Percentiles rank a stretch among this genome's conserved stretches.
Conservation (phyloP, 257 asterid species). For the Linaria vulgaris region DNA sequence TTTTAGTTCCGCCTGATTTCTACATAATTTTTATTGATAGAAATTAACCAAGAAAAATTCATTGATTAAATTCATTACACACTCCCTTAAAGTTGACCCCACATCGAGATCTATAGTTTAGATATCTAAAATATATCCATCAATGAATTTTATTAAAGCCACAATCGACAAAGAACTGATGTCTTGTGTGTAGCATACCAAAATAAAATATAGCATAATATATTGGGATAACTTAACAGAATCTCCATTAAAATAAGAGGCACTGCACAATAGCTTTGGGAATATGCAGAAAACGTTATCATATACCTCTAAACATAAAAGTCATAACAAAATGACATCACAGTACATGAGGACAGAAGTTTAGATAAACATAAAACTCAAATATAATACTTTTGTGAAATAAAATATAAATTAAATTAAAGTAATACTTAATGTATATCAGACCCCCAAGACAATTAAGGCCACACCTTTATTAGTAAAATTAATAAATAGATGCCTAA, state of each 20-base stretch:
- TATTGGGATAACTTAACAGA: background rate
- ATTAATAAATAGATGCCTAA: background rate
- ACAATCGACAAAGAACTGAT: background rate
- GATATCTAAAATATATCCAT: slow-evolving; percentile 26
- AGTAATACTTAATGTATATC: too few relatives aligned
- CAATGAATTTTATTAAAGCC: background rate
- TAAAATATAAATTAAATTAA: too few relatives aligned
- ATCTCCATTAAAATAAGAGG: background rate
- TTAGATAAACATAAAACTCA: background rate
- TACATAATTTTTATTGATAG: too few relatives aligned
- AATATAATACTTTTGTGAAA: background rate
- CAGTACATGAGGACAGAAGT: slow-evolving; percentile 6
- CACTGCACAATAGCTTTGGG: background rate
- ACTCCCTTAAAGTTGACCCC: slow-evolving; percentile 3
- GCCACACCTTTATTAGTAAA: too few relatives aligned
- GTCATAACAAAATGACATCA: slow-evolving; percentile 26
- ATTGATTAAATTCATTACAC: too few relatives aligned
- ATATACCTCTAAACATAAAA: background rate
- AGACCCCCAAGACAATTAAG: too few relatives aligned
- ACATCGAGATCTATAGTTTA: slow-evolving; percentile 17
- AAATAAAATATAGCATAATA: background rate
- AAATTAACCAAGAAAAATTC: too few relatives aligned
- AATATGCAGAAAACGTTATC: background rate
- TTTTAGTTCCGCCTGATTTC: too few relatives aligned
- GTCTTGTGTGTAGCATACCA: background rate